These are phyloP conservation scores for Mucor saturninus DNA, from an alignment of 371 early-diverging fungal genomes.

Conservation along the genomic window DNA sequence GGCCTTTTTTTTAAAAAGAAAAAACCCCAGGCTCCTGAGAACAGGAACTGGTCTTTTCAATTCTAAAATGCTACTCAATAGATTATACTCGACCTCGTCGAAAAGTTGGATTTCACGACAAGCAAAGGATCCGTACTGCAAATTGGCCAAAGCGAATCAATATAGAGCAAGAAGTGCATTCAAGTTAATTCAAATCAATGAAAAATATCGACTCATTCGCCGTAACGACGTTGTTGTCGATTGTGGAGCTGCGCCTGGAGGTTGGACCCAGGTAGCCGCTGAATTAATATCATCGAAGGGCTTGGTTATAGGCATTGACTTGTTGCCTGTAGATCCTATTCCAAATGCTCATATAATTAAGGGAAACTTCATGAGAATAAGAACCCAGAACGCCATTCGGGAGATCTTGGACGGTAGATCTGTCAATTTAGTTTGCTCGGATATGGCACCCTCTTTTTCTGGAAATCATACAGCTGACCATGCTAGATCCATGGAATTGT, in stretches of 20 bases:
- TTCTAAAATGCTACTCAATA: not conserved
- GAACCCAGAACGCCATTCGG: constrained; percentile 46
- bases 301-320: constrained; percentile 71
- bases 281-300: constrained; percentile 37
- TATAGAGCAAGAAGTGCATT: constrained; percentile 90
- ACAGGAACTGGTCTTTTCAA: too few species aligned
- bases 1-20: too few species aligned
- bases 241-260: constrained; percentile 92
- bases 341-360: constrained; percentile 64
- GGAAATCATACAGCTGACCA: constrained; percentile 64
- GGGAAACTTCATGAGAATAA: constrained; percentile 65
- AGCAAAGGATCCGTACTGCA: constrained; percentile 73
- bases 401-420: constrained; percentile 36
- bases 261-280: constrained; percentile 90
- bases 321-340: constrained; percentile 75
- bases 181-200: constrained; percentile 83
- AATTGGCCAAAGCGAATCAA: constrained; percentile 67
- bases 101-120: constrained; percentile 73
- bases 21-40: too few species aligned
- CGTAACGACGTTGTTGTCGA: constrained; percentile 71
- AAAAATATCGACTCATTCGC: constrained; percentile 71
- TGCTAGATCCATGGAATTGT: constrained; percentile 65
- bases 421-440: constrained; percentile 72
- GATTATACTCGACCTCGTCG: constrained; percentile 54
- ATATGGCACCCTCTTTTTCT: constrained; percentile 83